Conservation (phyloP, 2,329 filamentous ascomycete genomes). For the Colletotrichum cuscutae region DNA sequence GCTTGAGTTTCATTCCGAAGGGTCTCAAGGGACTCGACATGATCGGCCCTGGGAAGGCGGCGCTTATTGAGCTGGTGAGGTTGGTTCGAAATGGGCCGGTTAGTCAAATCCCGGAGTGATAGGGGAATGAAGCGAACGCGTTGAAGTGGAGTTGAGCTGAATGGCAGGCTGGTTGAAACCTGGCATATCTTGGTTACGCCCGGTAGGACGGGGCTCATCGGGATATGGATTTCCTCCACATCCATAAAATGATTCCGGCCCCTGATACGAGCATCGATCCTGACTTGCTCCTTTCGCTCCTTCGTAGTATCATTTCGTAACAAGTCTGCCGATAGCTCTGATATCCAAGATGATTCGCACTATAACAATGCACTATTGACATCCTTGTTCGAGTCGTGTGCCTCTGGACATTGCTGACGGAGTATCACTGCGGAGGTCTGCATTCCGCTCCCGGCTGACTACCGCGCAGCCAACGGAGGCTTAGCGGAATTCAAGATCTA, state of each 20-base stretch:
- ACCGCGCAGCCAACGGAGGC: not conserved
- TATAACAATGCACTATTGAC: not conserved
- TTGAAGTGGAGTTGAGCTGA: not conserved
- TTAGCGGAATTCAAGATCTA: not conserved
- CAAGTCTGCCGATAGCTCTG: not conserved
- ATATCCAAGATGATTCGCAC: not conserved
- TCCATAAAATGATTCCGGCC: not conserved
- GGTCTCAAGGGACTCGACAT: constrained; percentile 13
- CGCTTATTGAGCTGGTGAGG: constrained; percentile 12
- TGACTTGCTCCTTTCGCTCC: not conserved
- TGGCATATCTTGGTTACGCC: not conserved
- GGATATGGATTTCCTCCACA: not conserved
- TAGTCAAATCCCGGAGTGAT: not conserved
- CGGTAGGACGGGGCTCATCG: not conserved
- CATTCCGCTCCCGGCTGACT: not conserved
- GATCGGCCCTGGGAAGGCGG: constrained; percentile 30
- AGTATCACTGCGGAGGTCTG: constrained; percentile 27
- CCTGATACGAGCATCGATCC: not conserved
- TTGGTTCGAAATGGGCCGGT: not conserved
- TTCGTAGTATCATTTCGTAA: not conserved
- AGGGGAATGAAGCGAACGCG: not conserved
- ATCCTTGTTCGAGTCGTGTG: not conserved
- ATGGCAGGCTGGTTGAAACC: not conserved
- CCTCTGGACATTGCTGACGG: not conserved
- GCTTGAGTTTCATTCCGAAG: constrained; percentile 23